Conservation (phyloP, 2,329 filamentous ascomycete genomes). For the Beauveria medogensis region DNA sequence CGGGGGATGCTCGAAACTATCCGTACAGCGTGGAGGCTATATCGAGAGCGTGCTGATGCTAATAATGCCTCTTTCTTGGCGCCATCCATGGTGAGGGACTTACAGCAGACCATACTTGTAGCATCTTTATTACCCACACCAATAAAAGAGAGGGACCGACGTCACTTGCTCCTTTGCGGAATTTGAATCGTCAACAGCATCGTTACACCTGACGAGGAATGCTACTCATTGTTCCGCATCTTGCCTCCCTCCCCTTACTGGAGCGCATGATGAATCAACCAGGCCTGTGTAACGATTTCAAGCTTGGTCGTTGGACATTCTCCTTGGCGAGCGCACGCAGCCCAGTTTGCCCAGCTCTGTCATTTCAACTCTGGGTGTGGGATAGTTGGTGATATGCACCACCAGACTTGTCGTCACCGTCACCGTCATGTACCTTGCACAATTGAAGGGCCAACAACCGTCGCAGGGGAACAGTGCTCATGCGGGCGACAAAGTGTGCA, state of each 20-base stretch:
- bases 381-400: neutral
- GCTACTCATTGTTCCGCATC: no score
- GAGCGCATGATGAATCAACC: neutral
- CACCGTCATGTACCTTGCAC: conserved; percentile 1
- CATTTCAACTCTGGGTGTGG: neutral
- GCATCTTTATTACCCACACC: neutral
- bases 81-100: neutral
- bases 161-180: neutral
- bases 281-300: no score
- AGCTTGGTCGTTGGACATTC: no score
- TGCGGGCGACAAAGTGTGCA: neutral
- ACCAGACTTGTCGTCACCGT: neutral
- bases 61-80: neutral
- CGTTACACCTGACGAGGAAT: neutral
- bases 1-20: no score
- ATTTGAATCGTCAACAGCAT: neutral
- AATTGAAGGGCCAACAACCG: neutral
- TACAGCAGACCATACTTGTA: neutral
- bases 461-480: neutral
- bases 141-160: neutral
- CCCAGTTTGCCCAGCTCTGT: neutral
- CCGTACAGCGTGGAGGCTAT: no score
- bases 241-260: neutral
- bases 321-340: neutral
- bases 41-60: no score